A percentile compares a stretch with the other conserved stretches of the same genome.
Evolutionary conservation across 2,329 filamentous ascomycete species (phyloP).

Genomic region (Cyphellophora europaea): DNA sequence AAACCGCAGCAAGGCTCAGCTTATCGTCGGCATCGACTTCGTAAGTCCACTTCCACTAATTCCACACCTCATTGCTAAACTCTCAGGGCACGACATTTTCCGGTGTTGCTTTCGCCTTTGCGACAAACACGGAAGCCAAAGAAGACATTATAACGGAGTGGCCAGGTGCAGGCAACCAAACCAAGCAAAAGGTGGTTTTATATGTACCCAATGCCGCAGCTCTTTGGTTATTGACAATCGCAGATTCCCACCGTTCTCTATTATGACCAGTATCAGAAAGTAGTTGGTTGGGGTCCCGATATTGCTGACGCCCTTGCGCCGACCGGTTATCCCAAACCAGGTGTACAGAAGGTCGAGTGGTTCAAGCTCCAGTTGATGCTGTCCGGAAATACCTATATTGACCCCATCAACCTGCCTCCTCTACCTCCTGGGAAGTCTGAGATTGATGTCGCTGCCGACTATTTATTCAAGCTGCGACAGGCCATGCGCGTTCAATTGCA

Average conservation of each 20-base stretch:
- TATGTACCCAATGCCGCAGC: too few species aligned
- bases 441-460: conserved; percentile 98
- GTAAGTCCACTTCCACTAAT: too few species aligned
- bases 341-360: conserved; percentile 98
- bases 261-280: conserved; percentile 98
- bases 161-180: conserved; percentile 94
- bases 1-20: conserved; percentile 83
- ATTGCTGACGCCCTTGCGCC: conserved; percentile 94
- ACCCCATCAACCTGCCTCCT: conserved; percentile 95
- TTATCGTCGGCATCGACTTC: conserved; percentile 99
- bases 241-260: conserved; percentile 98
- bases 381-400: conserved; percentile 97
- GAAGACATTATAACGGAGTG: conserved; percentile 99
- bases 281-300: conserved; percentile 98
- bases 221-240: too few species aligned
- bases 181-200: conserved; percentile 81
- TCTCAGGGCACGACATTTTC: conserved; percentile 92
- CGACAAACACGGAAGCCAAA: conserved; percentile 93
- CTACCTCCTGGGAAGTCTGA: conserved; percentile 96
- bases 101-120: conserved; percentile 85
- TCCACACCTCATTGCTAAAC: conserved; percentile 1
- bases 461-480: conserved; percentile 94
- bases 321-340: conserved; percentile 93
- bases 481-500: conserved; percentile 93
- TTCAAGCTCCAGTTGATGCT: conserved; percentile 99